These are phyloP conservation scores for Sarocladium brachiariae DNA, from an alignment of 2,329 filamentous ascomycete genomes.

Conservation along the genomic window DNA sequence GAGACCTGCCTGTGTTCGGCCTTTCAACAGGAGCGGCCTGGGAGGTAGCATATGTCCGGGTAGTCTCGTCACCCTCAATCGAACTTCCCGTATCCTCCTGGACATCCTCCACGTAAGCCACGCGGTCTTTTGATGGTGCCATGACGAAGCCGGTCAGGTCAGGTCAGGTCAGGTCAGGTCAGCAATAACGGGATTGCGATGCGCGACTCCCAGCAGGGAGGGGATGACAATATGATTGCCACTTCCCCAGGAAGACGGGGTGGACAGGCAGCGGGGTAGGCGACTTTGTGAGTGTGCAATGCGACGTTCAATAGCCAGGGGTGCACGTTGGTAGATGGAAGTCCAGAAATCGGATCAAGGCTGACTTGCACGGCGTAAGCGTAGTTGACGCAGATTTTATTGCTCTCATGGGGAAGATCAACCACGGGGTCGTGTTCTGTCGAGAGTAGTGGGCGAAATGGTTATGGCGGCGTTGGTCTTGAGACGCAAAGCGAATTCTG, in stretches of 20 bases:
- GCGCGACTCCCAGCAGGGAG: neutral
- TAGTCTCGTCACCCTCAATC: constrained; percentile 31
- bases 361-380: neutral
- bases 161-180: too few species aligned
- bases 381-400: neutral
- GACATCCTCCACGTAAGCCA: constrained; percentile 44
- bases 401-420: neutral
- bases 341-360: neutral
- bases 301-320: neutral
- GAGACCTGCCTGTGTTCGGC: constrained; percentile 45
- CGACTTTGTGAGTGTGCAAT: neutral
- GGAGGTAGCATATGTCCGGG: constrained; percentile 36
- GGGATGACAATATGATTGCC: neutral
- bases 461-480: neutral
- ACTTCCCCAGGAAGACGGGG: neutral
- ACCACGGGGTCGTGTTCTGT: neutral
- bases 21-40: constrained; percentile 33
- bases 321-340: neutral
- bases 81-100: constrained; percentile 44
- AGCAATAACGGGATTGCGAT: too few species aligned
- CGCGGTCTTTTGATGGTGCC: constrained; percentile 30
- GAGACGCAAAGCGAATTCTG: neutral
- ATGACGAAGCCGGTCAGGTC: constrained; percentile 34
- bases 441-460: neutral
- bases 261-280: neutral